Evolutionary conservation across 192 early-diverging fungal species (phyloP).

Genomic region (Gonapodya prolifera): DNA sequence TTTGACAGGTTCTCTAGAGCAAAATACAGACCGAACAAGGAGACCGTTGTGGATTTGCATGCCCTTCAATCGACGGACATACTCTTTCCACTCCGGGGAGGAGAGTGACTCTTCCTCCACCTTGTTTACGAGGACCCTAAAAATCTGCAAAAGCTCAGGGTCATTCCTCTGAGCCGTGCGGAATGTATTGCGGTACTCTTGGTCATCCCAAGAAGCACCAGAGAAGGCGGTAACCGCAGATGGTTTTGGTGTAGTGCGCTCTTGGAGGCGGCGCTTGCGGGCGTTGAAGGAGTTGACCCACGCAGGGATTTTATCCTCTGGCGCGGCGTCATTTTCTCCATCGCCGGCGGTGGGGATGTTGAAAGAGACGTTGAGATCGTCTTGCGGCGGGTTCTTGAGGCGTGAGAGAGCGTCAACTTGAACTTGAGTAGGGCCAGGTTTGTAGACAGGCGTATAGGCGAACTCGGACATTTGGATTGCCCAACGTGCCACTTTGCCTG

Average conservation of each 20-base stretch:
- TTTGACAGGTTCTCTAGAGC: neutral
- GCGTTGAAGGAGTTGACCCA: neutral
- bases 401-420: neutral
- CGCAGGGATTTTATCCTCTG: too few species aligned
- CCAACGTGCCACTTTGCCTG: neutral
- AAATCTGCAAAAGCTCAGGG: neutral
- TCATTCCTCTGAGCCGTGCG: neutral
- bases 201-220: neutral
- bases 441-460: too few species aligned
- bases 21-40: neutral
- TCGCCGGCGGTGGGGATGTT: neutral
- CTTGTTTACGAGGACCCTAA: neutral
- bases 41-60: neutral
- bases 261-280: neutral
- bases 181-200: neutral
- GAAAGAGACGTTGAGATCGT: neutral
- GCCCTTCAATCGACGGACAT: neutral
- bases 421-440: neutral
- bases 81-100: neutral
- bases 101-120: neutral
- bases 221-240: neutral
- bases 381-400: neutral
- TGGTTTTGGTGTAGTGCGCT: too few species aligned
- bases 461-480: neutral
- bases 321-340: neutral